These are phyloP conservation scores for Taphrina confusa DNA, from an alignment of 1,139 yeast genomes.

Conservation along the genomic window DNA sequence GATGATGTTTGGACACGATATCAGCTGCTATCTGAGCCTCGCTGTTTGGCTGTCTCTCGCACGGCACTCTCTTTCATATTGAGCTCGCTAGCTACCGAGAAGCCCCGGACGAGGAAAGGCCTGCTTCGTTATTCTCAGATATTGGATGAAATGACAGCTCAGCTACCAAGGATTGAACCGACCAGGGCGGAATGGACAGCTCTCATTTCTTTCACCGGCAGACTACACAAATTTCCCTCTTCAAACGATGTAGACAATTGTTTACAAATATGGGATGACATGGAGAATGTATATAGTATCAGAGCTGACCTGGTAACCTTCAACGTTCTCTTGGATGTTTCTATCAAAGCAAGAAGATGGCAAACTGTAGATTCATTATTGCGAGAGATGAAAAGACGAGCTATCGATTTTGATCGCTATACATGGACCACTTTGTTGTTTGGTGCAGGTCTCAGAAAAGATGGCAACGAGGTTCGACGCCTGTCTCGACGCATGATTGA, in stretches of 20 bases:
- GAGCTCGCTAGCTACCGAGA: slow-evolving; percentile 16
- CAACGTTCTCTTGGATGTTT: slow-evolving; percentile 29
- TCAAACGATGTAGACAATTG: neutral
- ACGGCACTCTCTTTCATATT: slow-evolving; percentile 8
- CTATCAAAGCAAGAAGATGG: slow-evolving; percentile 23
- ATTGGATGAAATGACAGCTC: slow-evolving; percentile 21
- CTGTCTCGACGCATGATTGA: slow-evolving; percentile 9
- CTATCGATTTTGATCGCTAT: slow-evolving; percentile 17
- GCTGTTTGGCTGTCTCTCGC: slow-evolving; percentile 13
- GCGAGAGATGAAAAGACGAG: slow-evolving; percentile 24
- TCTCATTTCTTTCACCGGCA: slow-evolving; percentile 17
- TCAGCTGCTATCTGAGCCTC: slow-evolving; percentile 15
- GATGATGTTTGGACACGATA: slow-evolving; percentile 21
- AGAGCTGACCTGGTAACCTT: slow-evolving; percentile 27
- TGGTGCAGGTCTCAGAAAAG: slow-evolving; percentile 5
- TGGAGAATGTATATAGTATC: slow-evolving; percentile 13
- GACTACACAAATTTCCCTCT: slow-evolving; percentile 4
- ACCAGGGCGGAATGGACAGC: slow-evolving; percentile 17
- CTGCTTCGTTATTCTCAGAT: slow-evolving; percentile 4
- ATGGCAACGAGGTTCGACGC: slow-evolving; percentile 18
- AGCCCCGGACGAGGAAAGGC: slow-evolving; percentile 15
- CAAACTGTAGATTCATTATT: slow-evolving; percentile 18
- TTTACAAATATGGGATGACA: slow-evolving; percentile 28
- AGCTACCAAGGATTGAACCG: slow-evolving; percentile 3
- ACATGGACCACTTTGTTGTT: slow-evolving; percentile 20